Evolutionary conservation across 495 filamentous ascomycete genomes (phyloP), one percentile per base, ranked within the genome.

Genomic region (Chaetomium tenue): DNA sequence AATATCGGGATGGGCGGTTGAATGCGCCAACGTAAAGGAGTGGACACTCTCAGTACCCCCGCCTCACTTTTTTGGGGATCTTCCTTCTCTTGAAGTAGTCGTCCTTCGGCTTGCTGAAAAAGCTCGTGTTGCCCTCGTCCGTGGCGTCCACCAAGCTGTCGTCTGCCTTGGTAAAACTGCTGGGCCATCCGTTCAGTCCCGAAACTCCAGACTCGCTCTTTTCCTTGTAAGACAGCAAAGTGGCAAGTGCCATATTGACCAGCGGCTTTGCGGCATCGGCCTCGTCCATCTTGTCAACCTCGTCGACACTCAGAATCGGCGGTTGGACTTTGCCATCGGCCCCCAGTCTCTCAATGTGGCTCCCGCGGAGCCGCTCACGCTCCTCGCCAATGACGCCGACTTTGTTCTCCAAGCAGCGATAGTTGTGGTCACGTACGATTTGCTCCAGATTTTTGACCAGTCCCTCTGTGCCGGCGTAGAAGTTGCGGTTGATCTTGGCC

Each of bases 241-340:
- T 72, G 46, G 72, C 73, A 50, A 77, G 77, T 0, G 67, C 55
- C 69, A 78, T 70, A n/a, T 70, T 73, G 1, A 84, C 47, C n/a
- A 81, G 57, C 13, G 77, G 76, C 18, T 69, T 66, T 2, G 72
- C 71, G 54, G 75, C 71, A 47, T 77, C 72, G 2, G 44, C 61
- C 1, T 68, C 61, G 3, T 73, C 65, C 61, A 75, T 78, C 1
- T 50, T 51, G n/a, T 72, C 67, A 20, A 74, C 73, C 22, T 82
- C 74, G 2, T 74, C 69, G 12, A 72, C 52, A 11, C 33, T 71
- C 44, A 70, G 20, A 22, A n/a, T 16, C 0, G 46, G 62, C 2
- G 63, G 50, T 59, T 66, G 56, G 5, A 67, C 15, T 48, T 61
- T 73, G 25, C 63, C 69, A 47, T 71, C 63, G 8, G 40, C 37